Evolutionary conservation across 2,329 filamentous ascomycete genomes (phyloP).

Genomic region (Monilinia polystroma): DNA sequence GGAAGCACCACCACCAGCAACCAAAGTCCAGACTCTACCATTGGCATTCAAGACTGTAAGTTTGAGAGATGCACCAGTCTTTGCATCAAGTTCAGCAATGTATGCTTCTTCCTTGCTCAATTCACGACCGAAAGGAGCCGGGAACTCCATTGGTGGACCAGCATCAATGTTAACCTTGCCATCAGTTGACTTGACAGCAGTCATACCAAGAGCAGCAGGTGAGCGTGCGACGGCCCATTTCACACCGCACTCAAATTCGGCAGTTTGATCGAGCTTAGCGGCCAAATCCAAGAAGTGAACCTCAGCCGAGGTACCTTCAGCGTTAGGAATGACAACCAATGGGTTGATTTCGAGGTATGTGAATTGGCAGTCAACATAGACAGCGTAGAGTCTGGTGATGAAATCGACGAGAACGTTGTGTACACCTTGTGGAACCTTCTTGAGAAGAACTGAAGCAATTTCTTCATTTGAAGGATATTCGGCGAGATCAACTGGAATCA

Average conservation of each 20-base stretch:
- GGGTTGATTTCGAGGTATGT: conserved; percentile 99
- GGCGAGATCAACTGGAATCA: conserved; percentile 92
- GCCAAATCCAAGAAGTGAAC: conserved; percentile 98
- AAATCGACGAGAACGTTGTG: conserved; percentile 99
- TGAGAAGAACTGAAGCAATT: conserved; percentile 80
- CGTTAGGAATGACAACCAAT: conserved; percentile 95
- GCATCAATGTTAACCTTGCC: conserved; percentile 91
- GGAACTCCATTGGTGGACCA: conserved; percentile 98
- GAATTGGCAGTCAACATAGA: conserved; percentile 99
- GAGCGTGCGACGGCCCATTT: conserved; percentile 98
- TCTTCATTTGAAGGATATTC: conserved; percentile 95
- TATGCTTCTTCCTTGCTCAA: conserved; percentile 98
- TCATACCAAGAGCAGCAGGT: conserved; percentile 81
- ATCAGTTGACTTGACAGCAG: conserved; percentile 60
- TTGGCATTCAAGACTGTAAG: conserved; percentile 90
- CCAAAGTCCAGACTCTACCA: conserved; percentile 96
- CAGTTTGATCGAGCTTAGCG: conserved; percentile 98
- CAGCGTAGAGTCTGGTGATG: conserved; percentile 95
- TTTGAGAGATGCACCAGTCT: conserved; percentile 98
- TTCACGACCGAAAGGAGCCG: conserved; percentile 97
- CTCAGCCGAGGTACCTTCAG: conserved; percentile 83
- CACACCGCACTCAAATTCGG: conserved; percentile 97
- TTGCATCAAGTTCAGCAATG: conserved; percentile 97
- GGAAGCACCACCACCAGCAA: conserved; percentile 98
- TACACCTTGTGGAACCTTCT: conserved; percentile 89